A percentile compares a stretch with the other conserved stretches of the same genome.
These are phyloP conservation scores for Arthroderma sp. DNA, from an alignment of 2,329 filamentous ascomycete genomes.

Conservation along the genomic window DNA sequence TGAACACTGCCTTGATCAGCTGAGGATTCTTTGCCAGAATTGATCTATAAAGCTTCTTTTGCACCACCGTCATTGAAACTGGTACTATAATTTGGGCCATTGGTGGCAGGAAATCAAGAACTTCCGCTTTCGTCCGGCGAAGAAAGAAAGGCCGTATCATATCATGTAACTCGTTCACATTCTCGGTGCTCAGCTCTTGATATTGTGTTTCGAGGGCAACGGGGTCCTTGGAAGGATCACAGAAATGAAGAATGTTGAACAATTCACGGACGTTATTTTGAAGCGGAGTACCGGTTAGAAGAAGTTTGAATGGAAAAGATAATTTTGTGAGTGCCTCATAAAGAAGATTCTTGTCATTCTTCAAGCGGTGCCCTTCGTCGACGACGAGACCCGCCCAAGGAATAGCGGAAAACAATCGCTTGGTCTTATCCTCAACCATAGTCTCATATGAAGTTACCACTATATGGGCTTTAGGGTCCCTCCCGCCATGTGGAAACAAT, in stretches of 20 bases:
- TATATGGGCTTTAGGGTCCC: constrained; percentile 70
- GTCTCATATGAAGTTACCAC: constrained; percentile 94
- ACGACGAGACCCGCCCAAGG: constrained; percentile 82
- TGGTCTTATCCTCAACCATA: constrained; percentile 58
- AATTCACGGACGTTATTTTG: constrained; percentile 78
- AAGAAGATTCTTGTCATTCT: constrained; percentile 76
- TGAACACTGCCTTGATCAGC: constrained; percentile 74
- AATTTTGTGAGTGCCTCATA: constrained; percentile 63
- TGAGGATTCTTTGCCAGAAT: constrained; percentile 85
- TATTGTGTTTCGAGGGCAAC: constrained; percentile 62
- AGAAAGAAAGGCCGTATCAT: constrained; percentile 63
- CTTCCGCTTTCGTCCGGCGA: constrained; percentile 75
- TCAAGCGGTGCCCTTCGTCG: constrained; percentile 88
- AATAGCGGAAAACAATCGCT: constrained; percentile 52
- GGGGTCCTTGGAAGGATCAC: constrained; percentile 61
- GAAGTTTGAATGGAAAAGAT: constrained; percentile 66
- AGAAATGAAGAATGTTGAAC: constrained; percentile 92
- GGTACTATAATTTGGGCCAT: constrained; percentile 93
- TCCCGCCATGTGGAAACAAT: constrained; percentile 53
- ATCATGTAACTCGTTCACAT: constrained; percentile 65
- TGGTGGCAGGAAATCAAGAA: constrained; percentile 79
- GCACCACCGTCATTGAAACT: constrained; percentile 85
- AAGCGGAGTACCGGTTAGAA: constrained; percentile 78
- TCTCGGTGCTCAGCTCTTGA: constrained; percentile 65
- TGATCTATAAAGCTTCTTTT: constrained; percentile 87